phyloP scores from a whole-genome alignment of 2,329 filamentous ascomycete species.

The Lasiodiplodia citricola region DNA sequence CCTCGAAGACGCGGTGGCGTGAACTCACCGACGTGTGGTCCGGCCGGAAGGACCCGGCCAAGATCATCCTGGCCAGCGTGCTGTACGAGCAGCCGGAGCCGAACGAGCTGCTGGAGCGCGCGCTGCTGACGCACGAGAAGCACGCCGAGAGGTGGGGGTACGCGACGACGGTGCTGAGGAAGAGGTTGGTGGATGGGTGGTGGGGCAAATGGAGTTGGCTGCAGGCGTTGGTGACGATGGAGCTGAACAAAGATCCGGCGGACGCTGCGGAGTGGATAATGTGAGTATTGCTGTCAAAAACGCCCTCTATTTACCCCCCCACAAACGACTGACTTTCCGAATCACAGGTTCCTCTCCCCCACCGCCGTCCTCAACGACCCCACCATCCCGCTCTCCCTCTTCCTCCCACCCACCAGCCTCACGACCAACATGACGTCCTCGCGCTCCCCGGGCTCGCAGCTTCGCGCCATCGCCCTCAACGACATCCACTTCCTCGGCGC shows the following conservation, averaged over 20 bases:
- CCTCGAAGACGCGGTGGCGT: not conserved
- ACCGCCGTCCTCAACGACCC: constrained; percentile 38
- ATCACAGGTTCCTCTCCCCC: constrained; percentile 34
- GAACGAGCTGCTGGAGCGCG: constrained; percentile 41
- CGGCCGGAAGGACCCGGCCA: constrained; percentile 1
- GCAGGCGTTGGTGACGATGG: constrained; percentile 33
- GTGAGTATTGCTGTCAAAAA: constrained; percentile 29
- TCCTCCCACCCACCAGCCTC: constrained; percentile 37
- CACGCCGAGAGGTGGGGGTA: constrained; percentile 45
- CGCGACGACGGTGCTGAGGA: constrained; percentile 41
- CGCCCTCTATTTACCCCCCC: too few species aligned
- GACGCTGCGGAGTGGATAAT: constrained; percentile 39
- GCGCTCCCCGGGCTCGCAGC: constrained; percentile 36
- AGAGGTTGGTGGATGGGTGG: constrained; percentile 40
- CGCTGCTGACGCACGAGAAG: constrained; percentile 41
- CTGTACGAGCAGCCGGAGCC: constrained; percentile 19
- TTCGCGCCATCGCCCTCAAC: constrained; percentile 27
- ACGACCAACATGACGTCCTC: constrained; percentile 38
- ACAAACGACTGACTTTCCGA: not conserved
- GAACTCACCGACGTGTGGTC: constrained; percentile 6
- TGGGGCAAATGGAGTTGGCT: constrained; percentile 44
- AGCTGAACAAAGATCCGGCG: constrained; percentile 35
- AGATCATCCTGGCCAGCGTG: constrained; percentile 30
- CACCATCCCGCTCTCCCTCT: constrained; percentile 37
- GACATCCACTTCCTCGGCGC: constrained; percentile 36